Evolutionary conservation across 305 asterid genomes (phyloP), one percentile per base, ranked within the genome.

Genomic region (Fraxinus sp.): DNA sequence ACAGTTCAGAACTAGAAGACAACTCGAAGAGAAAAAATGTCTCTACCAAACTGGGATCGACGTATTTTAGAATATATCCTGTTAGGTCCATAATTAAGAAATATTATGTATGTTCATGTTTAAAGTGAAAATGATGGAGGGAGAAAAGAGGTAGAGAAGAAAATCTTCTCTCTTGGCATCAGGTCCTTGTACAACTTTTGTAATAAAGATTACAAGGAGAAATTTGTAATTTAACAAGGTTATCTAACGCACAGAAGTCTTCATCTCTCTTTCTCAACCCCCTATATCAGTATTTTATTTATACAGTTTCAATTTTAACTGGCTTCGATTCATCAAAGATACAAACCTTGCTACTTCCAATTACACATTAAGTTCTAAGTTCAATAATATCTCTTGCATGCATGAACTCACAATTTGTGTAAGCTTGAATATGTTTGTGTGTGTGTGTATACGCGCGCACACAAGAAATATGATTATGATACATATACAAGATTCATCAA

Each of bases 11-110:
- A 37, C 20, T 90, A 28, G 93, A 93, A 80, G 94, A 81, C 80
- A 85, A 37, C 20, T 90, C 24, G 93, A 93, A 80, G 98, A 89
- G 87, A 86, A 74, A 87, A 89, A 49, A 76, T 86, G 84, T 75
- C 86, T 46, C 78, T 90, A 66, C 80, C 83, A 26, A 86, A 80
- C 75, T 92, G 80, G 79, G 9, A 20, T 30, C 14, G 76, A 72
- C 33, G 77, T 85, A 62, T 77, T 36, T 83, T 85, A 83, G 77
- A 72, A 30, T 76, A 68, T 66, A 79, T 85, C 76, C 62, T 87
- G 64, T 73, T 85, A 77, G 83, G 83, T 76, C 1, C 22, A 35
- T 49, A 76, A 33, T 36, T 46, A 76, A 72, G 81, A 81, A 32
- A 52, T 72, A 82, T n/a, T 80, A 74, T 85, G 84, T 64, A 86